phyloP scores from a whole-genome alignment of 441 rosid species.

The Pelargonium citronellum region DNA sequence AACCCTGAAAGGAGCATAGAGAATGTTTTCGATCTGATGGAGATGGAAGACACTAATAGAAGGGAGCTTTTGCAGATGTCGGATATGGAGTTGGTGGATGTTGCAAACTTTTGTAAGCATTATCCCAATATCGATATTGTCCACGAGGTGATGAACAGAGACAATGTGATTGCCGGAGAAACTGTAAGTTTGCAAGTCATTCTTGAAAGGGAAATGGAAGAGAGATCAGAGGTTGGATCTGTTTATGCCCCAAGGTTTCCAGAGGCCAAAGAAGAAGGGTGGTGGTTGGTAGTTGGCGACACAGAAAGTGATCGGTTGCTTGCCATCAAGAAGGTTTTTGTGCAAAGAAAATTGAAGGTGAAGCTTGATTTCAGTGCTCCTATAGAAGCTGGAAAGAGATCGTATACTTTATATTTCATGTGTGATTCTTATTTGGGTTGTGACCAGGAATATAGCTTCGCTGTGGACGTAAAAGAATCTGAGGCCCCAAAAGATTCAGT shows the following conservation, averaged over 20 bases:
- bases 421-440: conserved; percentile 88
- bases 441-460: conserved; percentile 72
- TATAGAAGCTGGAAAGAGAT: conserved; percentile 55
- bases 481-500: not conserved
- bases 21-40: conserved; percentile 79
- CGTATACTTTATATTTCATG: conserved; percentile 68
- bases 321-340: conserved; percentile 76
- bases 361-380: conserved; percentile 66
- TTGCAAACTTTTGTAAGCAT: conserved; percentile 79
- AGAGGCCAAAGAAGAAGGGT: conserved; percentile 87
- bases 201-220: conserved; percentile 78
- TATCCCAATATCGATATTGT: conserved; percentile 78
- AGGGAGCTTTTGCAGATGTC: conserved; percentile 67
- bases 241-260: conserved; percentile 74
- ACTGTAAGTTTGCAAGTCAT: conserved; percentile 58
- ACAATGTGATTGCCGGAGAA: conserved; percentile 48
- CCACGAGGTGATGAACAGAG: conserved; percentile 56
- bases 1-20: conserved; percentile 55
- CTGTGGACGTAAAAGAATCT: conserved; percentile 52
- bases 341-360: conserved; percentile 71
- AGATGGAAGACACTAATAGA: conserved; percentile 87
- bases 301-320: conserved; percentile 70
- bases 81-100: conserved; percentile 59
- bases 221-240: conserved; percentile 71
- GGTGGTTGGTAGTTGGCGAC: conserved; percentile 97